Evolutionary conservation across 140 eudicot genomes (phyloP), one percentile per base, ranked within the genome.

Genomic region (Anethum foeniculum): DNA sequence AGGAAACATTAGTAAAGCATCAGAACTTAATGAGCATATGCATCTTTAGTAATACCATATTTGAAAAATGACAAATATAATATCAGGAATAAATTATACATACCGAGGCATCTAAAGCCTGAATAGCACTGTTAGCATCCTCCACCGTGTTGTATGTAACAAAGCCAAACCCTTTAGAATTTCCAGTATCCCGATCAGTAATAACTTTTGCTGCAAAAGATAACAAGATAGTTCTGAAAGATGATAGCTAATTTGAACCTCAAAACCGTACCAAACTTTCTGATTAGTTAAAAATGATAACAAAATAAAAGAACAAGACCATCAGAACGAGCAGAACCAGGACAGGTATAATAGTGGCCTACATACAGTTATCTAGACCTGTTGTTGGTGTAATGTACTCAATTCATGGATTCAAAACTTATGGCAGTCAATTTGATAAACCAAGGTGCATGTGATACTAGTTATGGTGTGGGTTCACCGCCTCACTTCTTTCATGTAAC

Each of bases 131-230:
- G 36, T 93, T 88, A 81, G 99, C 99, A 52, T 90, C 93, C 81
- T 95, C 99, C 38, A 74, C 6, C 9, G 88, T 79, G 1, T 86
- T 75, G 76, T 46, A 95, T 14, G 97, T 89, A 82, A 91, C 90
- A 82, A 95, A 95, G 60, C 97, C 97, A 90, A 95, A 95, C 28
- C 99, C 99, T 88, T 93, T 88, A 49, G 99, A 95, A 77, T 96
- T 84, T 49, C 93, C 91, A 74, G 91, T 89, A 49, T 92, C 96
- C 81, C 97, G 85, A 75, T 95, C 99, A 16, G 81, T 12, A 67
- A 95, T 91, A 28, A 95, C 92, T 85, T 88, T 90, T 62, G 97
- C 99, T 92, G 90, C 91, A 86, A 80, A 19, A 75, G 34, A 32
- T 14, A 68, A 47, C 46, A 67, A 41, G 21, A 25, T 25, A 6